Evolutionary conservation across 2,329 filamentous ascomycete genomes (phyloP), one percentile per base, ranked within the genome.

Genomic region (Colletotrichum nymphaeae): DNA sequence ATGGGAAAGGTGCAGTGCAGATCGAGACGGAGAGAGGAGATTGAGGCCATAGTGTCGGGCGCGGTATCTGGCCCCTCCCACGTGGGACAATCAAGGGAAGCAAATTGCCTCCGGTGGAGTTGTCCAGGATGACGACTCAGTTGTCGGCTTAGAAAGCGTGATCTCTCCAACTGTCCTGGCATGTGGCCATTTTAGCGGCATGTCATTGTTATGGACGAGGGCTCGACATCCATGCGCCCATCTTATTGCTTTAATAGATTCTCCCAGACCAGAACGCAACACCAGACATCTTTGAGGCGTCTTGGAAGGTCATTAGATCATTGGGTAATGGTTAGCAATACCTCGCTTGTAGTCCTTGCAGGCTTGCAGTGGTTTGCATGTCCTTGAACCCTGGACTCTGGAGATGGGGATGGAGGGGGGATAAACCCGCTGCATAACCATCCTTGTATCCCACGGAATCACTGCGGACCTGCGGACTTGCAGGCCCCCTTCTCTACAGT

Each of bases 141-240:
- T 32, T 28, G 24, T 46, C 32, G 6, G 66, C 66, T 60, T 69
- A 65, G 70, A 14, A 65, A 60, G 60, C 66, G 60, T 46, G 52
- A 16, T 32, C 9, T 55, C 11, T 58, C 24, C 42, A 49, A 19
- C 19, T 49, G 42, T 49, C 53, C 28, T 67, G 30, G 24, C 68
- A 52, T 69, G 30, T 52, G 62, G 62, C 32, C 14, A 24, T 12
- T 35, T 49, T 56, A 35, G 63, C 63, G 32, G 55, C 62, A 46
- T 59, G 11, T 8, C 24, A 37, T 19, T 59, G 11, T 8, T 35
- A 59, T 30, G 30, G 42, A 66, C 11, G 24, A 32, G 56, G 24
- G 28, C 26, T 62, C 24, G 9, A 22, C 56, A 62, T 56, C 56
- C 56, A 56, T 62, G 56, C 52, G 69, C 19, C 24, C 42, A 59